These are phyloP conservation scores for Cordia subcordata DNA, from an alignment of 257 asterid genomes.

Conservation along the genomic window DNA sequence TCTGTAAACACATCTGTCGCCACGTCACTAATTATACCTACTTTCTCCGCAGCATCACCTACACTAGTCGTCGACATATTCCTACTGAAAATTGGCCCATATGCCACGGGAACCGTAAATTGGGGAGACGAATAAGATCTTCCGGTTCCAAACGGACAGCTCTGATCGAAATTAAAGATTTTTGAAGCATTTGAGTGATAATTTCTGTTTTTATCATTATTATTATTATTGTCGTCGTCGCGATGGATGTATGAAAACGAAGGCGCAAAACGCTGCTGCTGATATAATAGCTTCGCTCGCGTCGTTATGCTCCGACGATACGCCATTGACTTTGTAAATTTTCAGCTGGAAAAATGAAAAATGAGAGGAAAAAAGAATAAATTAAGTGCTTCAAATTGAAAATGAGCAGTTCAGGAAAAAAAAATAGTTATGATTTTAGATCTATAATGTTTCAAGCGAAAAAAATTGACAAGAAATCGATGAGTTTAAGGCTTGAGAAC, in stretches of 20 bases:
- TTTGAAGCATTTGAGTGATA: not conserved
- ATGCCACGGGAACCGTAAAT: constrained; percentile 31
- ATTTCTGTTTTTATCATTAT: not conserved
- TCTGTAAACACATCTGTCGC: constrained; percentile 49
- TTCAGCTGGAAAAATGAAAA: too few species aligned
- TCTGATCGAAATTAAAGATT: not conserved
- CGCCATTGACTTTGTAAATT: constrained; percentile 42
- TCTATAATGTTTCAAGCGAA: not conserved
- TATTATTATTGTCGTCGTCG: constrained; percentile 25
- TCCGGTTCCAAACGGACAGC: constrained; percentile 24
- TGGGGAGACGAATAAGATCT: constrained; percentile 22
- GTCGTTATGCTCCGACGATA: constrained; percentile 61
- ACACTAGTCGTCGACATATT: constrained; percentile 56
- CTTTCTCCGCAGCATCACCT: constrained; percentile 48
- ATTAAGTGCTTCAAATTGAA: too few species aligned
- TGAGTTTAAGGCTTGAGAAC: not conserved
- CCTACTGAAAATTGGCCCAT: constrained; percentile 37
- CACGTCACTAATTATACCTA: constrained; percentile 49
- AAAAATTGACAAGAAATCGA: not conserved
- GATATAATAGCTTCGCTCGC: constrained; percentile 59
- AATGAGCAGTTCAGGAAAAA: too few species aligned
- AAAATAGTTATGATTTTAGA: not conserved
- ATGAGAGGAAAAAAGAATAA: too few species aligned
- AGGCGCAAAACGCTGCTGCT: constrained; percentile 54
- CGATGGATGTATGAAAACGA: constrained; percentile 43